Base-by-base conservation (phyloP, 305 asterid species). In the Fraxinus floribunda region DNA sequence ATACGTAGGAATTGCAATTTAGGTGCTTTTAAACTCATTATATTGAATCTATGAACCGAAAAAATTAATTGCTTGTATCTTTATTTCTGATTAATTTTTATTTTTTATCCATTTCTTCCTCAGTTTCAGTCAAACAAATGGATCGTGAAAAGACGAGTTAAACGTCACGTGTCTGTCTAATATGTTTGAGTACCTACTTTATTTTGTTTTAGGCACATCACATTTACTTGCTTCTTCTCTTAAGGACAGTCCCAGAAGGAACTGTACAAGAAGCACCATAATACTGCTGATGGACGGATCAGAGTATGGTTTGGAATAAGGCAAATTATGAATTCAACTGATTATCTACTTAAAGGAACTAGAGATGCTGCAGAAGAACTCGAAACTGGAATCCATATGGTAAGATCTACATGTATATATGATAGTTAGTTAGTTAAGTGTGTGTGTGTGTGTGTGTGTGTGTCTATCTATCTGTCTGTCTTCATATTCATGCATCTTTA, bases 381-480 rank as follows among this genome's bases (percentile, higher is more conserved):
- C 70, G 72, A 88, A 46, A 92, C 95, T 9, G 95, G 95, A 82
- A 93, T 93, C 80, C 98, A 93, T 83, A 92, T 92, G 98, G 98
- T 93, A 83, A 66, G 44, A 36, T 79, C 66, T 22, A 57, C 3
- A 30, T 30, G 13, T 34, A 16, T 35, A 22, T 22, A 22, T 22
- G 24, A 22, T 22, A 22, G 24, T 22, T 22, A 22, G 24, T 22
- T 22, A 22, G 24, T 22, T 22, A 22, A 22, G 24, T 22, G 24
- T 22, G 24, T 30, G 1, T 11, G 24, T 16, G 34, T 30, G 3
- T 8, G 24, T 22, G 24, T 22, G 24, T 30, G 1, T 11, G 24
- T 16, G 34, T 30, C n/a, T n/a, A n/a, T n/a, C n/a, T n/a, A n/a
- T n/a, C n/a, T n/a, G n/a, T n/a, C n/a, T n/a, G 24, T 22, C 24